Evolutionary conservation across 192 early-diverging fungal genomes (phyloP), one percentile per base, ranked within the genome.

Genomic region (Linnemannia hyalina): DNA sequence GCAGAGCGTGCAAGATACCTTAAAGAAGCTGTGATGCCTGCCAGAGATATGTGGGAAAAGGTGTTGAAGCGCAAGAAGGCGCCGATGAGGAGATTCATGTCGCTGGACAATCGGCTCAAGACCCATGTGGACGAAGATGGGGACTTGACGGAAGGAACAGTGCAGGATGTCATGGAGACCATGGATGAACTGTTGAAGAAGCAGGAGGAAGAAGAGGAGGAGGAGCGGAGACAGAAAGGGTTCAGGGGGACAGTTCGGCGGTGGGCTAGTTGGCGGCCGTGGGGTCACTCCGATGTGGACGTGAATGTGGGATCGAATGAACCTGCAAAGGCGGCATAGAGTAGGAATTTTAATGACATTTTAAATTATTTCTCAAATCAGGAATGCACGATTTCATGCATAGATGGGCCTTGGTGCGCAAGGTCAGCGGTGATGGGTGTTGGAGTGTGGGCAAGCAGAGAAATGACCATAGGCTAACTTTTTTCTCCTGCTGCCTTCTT

Each of bases 1-100:
- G 81, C 87, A 13, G 87, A 88, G 57, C 46, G 87, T 2, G 87
- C 87, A 18, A 65, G 72, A 2, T 88, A 88, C 38, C 52, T 88
- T 20, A 81, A 82, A 13, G 85, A 82, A 36, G 77, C 80, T 38
- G 80, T 81, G 36, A 78, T 82, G 80, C 77, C 80, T 38, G 77
- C 82, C 0, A 44, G 87, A 35, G 76, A 75, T 9, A 82, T 88
- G 87, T 88, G 82, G 77, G 81, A 88, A 63, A 82, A 78, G 73
- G 77, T 82, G 20, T 36, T 82, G 20, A 69, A 71, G 41, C 74
- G 82, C 23, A 46, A 78, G 40, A 83, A 74, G 54, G 42, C 47
- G 13, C 81, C 87, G 1, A 69, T 80, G 69, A 82, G 76, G 63
- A 38, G 83, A 36, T 85, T 68, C 40, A 20, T 77, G 57, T 63